Evolutionary conservation across 1,139 yeast genomes (phyloP).

Genomic region (Yamadazyma triangularis): DNA sequence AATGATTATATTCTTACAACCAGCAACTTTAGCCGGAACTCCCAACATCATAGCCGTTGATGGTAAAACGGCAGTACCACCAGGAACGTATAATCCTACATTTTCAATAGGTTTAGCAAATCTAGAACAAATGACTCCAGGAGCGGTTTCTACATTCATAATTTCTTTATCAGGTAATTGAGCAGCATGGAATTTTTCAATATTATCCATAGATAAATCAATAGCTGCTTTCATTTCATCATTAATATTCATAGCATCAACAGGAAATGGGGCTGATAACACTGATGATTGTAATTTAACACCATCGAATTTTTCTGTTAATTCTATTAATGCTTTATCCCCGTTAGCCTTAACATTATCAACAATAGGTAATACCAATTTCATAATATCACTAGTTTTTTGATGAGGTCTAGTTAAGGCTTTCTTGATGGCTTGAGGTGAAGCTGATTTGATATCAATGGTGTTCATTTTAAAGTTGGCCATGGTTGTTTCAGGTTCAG

Average conservation of each 20-base stretch:
- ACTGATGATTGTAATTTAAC: conserved; percentile 71
- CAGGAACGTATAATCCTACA: conserved; percentile 96
- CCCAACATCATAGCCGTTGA: conserved; percentile 98
- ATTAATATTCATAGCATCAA: conserved; percentile 67
- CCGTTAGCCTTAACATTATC: conserved; percentile 73
- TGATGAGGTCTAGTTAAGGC: conserved; percentile 88
- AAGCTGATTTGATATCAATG: conserved; percentile 43
- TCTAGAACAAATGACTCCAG: conserved; percentile 91
- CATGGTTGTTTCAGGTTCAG: conserved; percentile 7
- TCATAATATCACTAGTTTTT: conserved; percentile 87
- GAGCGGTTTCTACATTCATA: conserved; percentile 85
- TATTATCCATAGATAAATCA: conserved; percentile 84
- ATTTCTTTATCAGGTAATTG: conserved; percentile 69
- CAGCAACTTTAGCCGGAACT: conserved; percentile 98
- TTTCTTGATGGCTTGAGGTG: conserved; percentile 43
- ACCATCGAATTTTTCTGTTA: conserved; percentile 87
- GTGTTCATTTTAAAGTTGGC: conserved; percentile 54
- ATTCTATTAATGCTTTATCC: conserved; percentile 79
- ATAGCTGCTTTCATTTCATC: conserved; percentile 80
- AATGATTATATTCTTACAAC: conserved; percentile 86
- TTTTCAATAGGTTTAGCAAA: conserved; percentile 92
- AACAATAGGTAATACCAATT: conserved; percentile 84
- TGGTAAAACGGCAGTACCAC: conserved; percentile 98
- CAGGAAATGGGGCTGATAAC: conserved; percentile 81
- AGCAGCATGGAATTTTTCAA: conserved; percentile 89